Base-by-base conservation (phyloP, 2,329 filamentous ascomycete species). In the Sclerotinia trifoliorum region DNA sequence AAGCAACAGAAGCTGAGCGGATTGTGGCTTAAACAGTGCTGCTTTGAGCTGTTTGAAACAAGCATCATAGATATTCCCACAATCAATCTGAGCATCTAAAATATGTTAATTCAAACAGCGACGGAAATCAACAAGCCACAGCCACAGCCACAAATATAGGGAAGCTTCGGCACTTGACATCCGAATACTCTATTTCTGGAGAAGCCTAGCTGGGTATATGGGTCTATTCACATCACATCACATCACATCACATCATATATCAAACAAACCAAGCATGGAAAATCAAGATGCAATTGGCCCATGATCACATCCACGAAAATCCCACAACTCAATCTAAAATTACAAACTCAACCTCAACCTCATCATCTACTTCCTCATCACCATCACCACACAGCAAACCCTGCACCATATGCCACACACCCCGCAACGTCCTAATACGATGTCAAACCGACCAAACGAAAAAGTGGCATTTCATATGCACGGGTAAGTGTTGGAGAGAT, bases 391-490 rank as follows among this genome's bases (percentile, higher is more conserved):
- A 72, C 57, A 69, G 68, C 64, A 72, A 72, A 39, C 66, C 61
- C 26, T 72, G 71, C 51, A 29, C 44, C 2, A 54, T 71, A 29
- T 71, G 71, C 32, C 61, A 71, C 11, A 63, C 21, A 5, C 67
- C 64, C 8, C 55, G 66, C 21, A 57, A 72, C 29, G 70, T 71
- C 15, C 62, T 72, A 5, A 65, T 72, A n/a, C 70, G 70, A 2
- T 72, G 70, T 19, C 68, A 71, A 52, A 68, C 70, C n/a, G 70
- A 72, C 26, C 52, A 60, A 11, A 70, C 68, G 2, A 48, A 55
- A 32, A 71, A 69, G 63, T 71, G 66, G 71, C 57, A 69, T 51
- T 70, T 72, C 44, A 55, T 72, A 6, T 72, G 68, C 56, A 70
- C 70, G 6, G 66, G 58, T 57, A 65, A 32, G 52, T 58, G 61